Base-by-base conservation (phyloP, 495 filamentous ascomycete species). In the Penicillium coffeae region DNA sequence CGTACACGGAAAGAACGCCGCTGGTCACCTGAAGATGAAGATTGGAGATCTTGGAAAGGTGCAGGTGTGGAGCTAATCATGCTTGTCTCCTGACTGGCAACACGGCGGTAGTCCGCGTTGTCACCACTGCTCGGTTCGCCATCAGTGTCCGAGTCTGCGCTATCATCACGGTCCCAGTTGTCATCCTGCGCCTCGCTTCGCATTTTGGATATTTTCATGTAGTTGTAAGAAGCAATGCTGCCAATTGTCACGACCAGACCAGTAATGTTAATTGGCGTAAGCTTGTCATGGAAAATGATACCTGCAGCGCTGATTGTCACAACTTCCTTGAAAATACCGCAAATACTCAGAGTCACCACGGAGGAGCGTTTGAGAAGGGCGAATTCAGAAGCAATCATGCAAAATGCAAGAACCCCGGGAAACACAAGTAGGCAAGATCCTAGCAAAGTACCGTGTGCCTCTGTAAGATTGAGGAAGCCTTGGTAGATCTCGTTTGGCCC, bases 251-350 rank as follows among this genome's bases (percentile, higher is more conserved):
- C 80, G n/a, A 90, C 61, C 9, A 99, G 67, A 3, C 94, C 94
- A 3, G 84, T 81, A 0, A 96, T 66, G 58, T 99, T 99, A 71
- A 99, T 82, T 2, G 85, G 76, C 0, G 93, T 97, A 51, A 99
- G 80, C 42, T 78, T 79, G 59, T 99, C 94, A 55, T 90, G 82
- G 71, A 96, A 99, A 5, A 94, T 82, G 12, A 94, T 65, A 15
- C 87, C 88, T 0, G 93, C 94, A 1, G 89, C 89, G 33, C 82
- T 83, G 60, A 99, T 97, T 5, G 94, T 99, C 43, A 99, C 84
- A 9, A 96, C 94, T 70, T 99, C 94, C 68, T 99, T 99, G 76
- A 99, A 97, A 43, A 97, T 99, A 39, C 94, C 94, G 53, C 90
- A 94, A 46, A 99, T 96, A 42, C 86, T 90, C 40, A 99, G 78